phyloP scores from a whole-genome alignment of 768 basidiomycete species.

The Trametes cingulata region DNA sequence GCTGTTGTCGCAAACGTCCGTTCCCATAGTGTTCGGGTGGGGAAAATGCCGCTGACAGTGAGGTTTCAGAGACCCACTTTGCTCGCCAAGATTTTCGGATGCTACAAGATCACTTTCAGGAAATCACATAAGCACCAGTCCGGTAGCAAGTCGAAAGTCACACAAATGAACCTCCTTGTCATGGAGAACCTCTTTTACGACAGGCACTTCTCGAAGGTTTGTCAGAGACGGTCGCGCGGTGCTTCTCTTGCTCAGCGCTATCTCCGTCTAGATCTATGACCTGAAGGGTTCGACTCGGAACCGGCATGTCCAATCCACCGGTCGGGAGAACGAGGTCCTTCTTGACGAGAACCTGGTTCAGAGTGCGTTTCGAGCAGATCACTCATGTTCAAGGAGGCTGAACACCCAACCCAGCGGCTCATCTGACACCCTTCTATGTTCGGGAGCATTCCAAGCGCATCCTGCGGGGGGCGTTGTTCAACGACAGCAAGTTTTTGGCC shows the following conservation, averaged over 20 bases:
- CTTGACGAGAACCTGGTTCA: conserved; percentile 96
- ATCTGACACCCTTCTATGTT: conserved; percentile 87
- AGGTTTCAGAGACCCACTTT: conserved; percentile 79
- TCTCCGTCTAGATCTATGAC: conserved; percentile 80
- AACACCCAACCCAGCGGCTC: conserved; percentile 56
- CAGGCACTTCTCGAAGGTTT: conserved; percentile 84
- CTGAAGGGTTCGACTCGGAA: conserved; percentile 95
- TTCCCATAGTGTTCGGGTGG: conserved; percentile 8
- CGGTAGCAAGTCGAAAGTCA: conserved; percentile 68
- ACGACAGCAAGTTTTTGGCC: conserved; percentile 93
- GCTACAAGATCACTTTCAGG: conserved; percentile 90
- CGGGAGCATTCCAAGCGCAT: conserved; percentile 97
- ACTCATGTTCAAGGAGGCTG: neutral
- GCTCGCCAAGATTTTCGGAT: conserved; percentile 95
- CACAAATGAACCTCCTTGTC: conserved; percentile 92
- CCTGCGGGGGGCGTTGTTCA: conserved; percentile 84
- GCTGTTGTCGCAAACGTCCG: conserved; percentile 82
- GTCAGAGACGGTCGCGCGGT: neutral
- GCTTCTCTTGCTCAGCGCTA: conserved; percentile 3
- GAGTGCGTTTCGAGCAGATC: conserved; percentile 43
- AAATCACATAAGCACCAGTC: conserved; percentile 74
- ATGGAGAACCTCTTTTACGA: conserved; percentile 99
- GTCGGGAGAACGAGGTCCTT: conserved; percentile 89
- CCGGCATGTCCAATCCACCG: conserved; percentile 88
- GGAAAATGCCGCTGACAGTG: neutral